Conservation (phyloP, 768 basidiomycete genomes). For the Termitomyces sp. region DNA sequence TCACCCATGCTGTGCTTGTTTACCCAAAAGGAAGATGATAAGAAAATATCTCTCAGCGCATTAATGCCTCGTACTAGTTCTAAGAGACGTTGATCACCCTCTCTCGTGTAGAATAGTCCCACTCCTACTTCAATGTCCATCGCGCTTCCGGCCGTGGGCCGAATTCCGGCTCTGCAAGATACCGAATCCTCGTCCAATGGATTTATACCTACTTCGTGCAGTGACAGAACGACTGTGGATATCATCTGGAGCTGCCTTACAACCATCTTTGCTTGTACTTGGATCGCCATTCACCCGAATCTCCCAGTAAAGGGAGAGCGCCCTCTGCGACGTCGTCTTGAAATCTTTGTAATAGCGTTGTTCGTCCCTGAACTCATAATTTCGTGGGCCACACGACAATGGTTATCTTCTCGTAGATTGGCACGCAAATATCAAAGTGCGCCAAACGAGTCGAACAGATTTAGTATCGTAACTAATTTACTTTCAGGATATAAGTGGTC, state of each 20-base stretch:
- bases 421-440: not conserved
- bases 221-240: conserved; percentile 5
- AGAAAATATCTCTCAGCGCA: not conserved
- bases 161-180: not conserved
- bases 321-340: not conserved
- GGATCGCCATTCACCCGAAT: conserved; percentile 18
- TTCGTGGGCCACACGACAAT: conserved; percentile 16
- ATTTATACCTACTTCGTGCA: not conserved
- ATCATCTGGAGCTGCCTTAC: conserved; percentile 19
- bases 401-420: conserved; percentile 15
- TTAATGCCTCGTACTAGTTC: not conserved
- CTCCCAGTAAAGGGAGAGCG: conserved; percentile 11
- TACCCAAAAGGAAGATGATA: not conserved
- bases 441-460: not conserved
- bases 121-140: not conserved
- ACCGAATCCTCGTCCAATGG: not conserved
- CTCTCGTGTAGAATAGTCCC: not conserved
- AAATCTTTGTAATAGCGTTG: conserved; percentile 8
- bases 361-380: conserved; percentile 18
- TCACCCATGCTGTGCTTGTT: not conserved
- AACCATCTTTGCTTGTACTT: not conserved
- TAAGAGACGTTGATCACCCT: not conserved
- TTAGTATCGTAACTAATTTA: not conserved
- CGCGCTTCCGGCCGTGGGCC: not conserved
- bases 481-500: conserved; percentile 14